Percentiles rank a stretch among this genome's conserved stretches.
phyloP scores from a whole-genome alignment of 768 basidiomycete genomes.

The Xerocomellus amylosporus region DNA sequence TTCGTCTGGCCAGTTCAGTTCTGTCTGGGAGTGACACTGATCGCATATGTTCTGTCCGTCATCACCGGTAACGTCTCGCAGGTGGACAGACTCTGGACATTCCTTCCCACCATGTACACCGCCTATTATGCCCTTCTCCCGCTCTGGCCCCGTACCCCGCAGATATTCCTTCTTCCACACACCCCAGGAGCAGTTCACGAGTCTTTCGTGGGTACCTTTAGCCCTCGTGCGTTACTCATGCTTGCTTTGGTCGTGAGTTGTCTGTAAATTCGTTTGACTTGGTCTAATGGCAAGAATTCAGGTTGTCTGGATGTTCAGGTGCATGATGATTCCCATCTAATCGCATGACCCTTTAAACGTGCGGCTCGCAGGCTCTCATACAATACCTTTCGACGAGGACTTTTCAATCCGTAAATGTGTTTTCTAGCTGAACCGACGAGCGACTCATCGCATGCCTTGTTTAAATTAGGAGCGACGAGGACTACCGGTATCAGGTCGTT shows the following conservation, averaged over 20 bases:
- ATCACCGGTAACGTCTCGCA: slow-evolving; percentile 80
- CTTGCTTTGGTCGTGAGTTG: slow-evolving; percentile 55
- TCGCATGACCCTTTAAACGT: slow-evolving; percentile 28
- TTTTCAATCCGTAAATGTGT: slow-evolving; percentile 62
- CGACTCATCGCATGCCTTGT: background rate
- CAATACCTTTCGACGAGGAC: slow-evolving; percentile 80
- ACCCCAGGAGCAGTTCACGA: slow-evolving; percentile 46
- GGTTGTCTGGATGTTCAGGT: slow-evolving; percentile 64
- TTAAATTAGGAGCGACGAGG: slow-evolving; percentile 66
- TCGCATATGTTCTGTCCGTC: slow-evolving; percentile 58
- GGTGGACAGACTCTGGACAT: slow-evolving; percentile 81
- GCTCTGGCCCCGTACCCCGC: slow-evolving; percentile 41
- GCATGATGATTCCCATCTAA: background rate
- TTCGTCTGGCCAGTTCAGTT: slow-evolving; percentile 65
- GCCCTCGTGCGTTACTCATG: slow-evolving; percentile 75
- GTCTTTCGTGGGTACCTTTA: slow-evolving; percentile 44
- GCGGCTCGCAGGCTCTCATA: slow-evolving; percentile 55
- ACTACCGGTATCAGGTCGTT: slow-evolving; percentile 88
- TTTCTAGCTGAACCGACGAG: background rate
- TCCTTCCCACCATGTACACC: slow-evolving; percentile 79
- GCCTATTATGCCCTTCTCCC: slow-evolving; percentile 81
- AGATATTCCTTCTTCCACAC: slow-evolving; percentile 48
- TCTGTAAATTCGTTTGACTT: background rate
- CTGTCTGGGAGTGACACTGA: slow-evolving; percentile 45
- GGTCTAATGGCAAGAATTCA: slow-evolving; percentile 14